Evolutionary conservation across 345 rosid genomes (phyloP), one percentile per base, ranked within the genome.

Genomic region (Rhizophora mangle): DNA sequence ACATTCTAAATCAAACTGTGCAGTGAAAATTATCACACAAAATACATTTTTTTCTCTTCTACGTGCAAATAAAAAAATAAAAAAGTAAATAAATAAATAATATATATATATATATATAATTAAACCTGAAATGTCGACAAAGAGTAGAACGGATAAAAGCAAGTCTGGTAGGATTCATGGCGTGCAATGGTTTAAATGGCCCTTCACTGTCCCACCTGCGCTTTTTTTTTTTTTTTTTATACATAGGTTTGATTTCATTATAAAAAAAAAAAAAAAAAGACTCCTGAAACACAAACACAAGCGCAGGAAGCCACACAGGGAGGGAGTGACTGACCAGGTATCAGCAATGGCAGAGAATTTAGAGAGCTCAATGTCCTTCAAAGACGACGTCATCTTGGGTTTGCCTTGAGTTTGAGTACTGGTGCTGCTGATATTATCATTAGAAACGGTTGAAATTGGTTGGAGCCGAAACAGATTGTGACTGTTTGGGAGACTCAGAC

Each of bases 131-230:
- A 77, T 92, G 96, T 58, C 94, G 84, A 66, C 97, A 90, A 64
- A 95, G 88, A 20, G 96, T 79, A n/a, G 99, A 95, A 60, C 94
- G 92, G 49, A 92, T 82, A 79, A 95, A 95, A 74, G 98, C 94
- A 62, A 95, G 79, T 63, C 98, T 82, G 13, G 91, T 87, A 51
- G 98, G 97, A 67, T 95, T 95, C 91, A 92, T 81, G 32, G 52
- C 56, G 79, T 95, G 97, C 82, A 95, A 81, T 1, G 98, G 98
- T 67, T 86, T 92, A 71, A 89, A 95, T 1, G 98, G 97, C 43
- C 96, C 98, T 76, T 85, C 89, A 65, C 87, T 74, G 81, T 90
- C 96, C 99, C 98, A 95, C 98, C 99, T 95, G 71, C 53, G 15
- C 3, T 13, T 43, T 43, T 13, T 13, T 43, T 43, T 43, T 43